phyloP scores from a whole-genome alignment of 2,329 filamentous ascomycete genomes.

The Cordyceps cateniannulata region DNA sequence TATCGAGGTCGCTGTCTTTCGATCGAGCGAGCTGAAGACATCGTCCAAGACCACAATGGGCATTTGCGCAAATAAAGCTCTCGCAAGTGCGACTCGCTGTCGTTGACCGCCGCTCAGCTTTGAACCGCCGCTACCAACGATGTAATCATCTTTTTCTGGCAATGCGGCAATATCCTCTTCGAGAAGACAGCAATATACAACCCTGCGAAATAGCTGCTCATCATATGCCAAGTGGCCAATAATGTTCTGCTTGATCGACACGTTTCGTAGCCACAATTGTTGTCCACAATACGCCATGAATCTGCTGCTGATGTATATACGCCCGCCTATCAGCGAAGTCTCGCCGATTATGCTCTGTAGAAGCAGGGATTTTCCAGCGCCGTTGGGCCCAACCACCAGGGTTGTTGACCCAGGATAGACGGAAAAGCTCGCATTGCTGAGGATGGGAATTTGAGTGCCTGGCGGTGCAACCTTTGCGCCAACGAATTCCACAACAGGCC shows the following conservation, averaged over 20 bases:
- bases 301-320: neutral
- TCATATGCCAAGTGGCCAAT: neutral
- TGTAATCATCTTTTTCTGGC: neutral
- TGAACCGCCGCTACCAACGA: neutral
- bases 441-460: neutral
- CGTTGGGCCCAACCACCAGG: neutral
- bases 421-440: neutral
- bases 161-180: neutral
- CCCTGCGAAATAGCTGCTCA: neutral
- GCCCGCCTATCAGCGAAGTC: neutral
- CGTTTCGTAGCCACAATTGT: neutral
- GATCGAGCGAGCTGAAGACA: neutral
- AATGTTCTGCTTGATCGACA: neutral
- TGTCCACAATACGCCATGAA: neutral
- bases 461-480: neutral
- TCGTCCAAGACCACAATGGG: neutral
- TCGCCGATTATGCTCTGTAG: neutral
- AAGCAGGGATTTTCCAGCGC: neutral
- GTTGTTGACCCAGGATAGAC: neutral
- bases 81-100: neutral
- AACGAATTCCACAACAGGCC: neutral
- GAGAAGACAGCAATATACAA: neutral
- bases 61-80: neutral
- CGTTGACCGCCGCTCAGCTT: neutral
- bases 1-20: neutral